Conservation (phyloP, 106 monocot species). For the Alisma plantagoaquatica region DNA sequence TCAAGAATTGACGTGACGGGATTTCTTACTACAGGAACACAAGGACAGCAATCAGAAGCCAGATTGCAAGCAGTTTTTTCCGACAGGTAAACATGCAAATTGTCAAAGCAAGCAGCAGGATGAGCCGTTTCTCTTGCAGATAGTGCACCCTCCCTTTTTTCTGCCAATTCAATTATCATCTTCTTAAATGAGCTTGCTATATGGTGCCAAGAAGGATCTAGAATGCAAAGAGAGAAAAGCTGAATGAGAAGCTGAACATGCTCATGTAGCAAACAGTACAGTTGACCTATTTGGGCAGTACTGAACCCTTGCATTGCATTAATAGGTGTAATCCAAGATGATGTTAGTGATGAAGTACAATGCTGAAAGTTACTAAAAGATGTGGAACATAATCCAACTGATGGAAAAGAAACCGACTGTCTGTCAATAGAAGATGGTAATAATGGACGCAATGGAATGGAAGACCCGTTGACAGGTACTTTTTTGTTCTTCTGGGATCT, state of each 20-base stretch:
- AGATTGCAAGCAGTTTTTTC: constrained; percentile 18
- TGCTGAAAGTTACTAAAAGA: constrained; percentile 19
- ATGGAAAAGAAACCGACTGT: constrained; percentile 5
- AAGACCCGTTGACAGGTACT: constrained; percentile 21
- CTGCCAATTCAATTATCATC: constrained; percentile 60
- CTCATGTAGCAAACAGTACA: constrained; percentile 68
- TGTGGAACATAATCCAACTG: constrained; percentile 17
- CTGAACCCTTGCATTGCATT: constrained; percentile 49
- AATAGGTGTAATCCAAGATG: constrained; percentile 11
- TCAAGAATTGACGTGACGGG: constrained; percentile 64
- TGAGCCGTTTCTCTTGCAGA: constrained; percentile 27
- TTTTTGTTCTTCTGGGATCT: constrained; percentile 31
- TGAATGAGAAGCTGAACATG: constrained; percentile 94
- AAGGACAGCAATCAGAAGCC: constrained; percentile 18
- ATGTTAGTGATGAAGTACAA: constrained; percentile 5
- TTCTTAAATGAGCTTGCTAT: constrained; percentile 36
- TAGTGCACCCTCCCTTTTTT: constrained; percentile 50
- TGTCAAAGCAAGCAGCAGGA: constrained; percentile 37
- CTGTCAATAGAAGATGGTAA: constrained; percentile 38
- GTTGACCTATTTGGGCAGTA: constrained; percentile 57
- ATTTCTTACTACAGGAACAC: constrained; percentile 40
- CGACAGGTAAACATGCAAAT: constrained; percentile 38
- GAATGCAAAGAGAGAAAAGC: constrained; percentile 57
- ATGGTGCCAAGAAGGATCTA: constrained; percentile 64
- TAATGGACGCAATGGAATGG: constrained; percentile 51